Evolutionary conservation across 345 rosid genomes (phyloP).

Genomic region (Populus alba): DNA sequence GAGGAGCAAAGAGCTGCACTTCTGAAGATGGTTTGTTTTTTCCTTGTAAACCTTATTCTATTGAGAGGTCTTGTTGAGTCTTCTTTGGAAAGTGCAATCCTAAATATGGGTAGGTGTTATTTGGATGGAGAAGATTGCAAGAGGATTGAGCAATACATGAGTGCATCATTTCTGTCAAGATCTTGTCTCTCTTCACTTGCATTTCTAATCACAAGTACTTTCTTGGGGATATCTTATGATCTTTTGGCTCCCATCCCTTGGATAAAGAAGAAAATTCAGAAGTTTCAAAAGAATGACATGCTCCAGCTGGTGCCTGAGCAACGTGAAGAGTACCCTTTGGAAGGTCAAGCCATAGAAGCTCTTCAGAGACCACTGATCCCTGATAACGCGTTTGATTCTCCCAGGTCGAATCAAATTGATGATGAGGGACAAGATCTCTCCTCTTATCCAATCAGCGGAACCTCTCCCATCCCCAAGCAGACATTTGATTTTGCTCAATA

Average conservation of each 20-base stretch:
- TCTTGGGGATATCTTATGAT: constrained; percentile 90
- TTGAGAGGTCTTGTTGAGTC: constrained; percentile 88
- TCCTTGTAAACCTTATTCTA: constrained; percentile 89
- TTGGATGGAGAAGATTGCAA: constrained; percentile 98
- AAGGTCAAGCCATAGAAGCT: constrained; percentile 52
- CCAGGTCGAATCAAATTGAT: constrained; percentile 44
- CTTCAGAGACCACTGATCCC: constrained; percentile 74
- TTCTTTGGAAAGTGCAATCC: constrained; percentile 75
- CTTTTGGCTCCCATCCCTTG: constrained; percentile 92
- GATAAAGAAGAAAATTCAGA: constrained; percentile 88
- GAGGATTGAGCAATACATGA: constrained; percentile 93
- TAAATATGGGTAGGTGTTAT: constrained; percentile 89
- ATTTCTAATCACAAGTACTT: constrained; percentile 86
- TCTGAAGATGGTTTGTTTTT: constrained; percentile 96
- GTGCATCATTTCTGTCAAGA: constrained; percentile 82
- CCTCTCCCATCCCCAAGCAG: constrained; percentile 91
- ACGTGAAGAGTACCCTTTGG: constrained; percentile 73
- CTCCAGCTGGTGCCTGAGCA: constrained; percentile 93
- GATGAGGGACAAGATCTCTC: constrained; percentile 69
- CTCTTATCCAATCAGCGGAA: constrained; percentile 74
- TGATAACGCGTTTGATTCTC: constrained; percentile 60
- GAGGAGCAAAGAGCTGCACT: constrained; percentile 95
- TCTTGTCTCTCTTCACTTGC: constrained; percentile 95
- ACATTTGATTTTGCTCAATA: constrained; percentile 96
- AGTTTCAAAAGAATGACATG: constrained; percentile 91